Evolutionary conservation across 2,329 filamentous ascomycete genomes (phyloP).

Genomic region (Parastagonospora avenae): DNA sequence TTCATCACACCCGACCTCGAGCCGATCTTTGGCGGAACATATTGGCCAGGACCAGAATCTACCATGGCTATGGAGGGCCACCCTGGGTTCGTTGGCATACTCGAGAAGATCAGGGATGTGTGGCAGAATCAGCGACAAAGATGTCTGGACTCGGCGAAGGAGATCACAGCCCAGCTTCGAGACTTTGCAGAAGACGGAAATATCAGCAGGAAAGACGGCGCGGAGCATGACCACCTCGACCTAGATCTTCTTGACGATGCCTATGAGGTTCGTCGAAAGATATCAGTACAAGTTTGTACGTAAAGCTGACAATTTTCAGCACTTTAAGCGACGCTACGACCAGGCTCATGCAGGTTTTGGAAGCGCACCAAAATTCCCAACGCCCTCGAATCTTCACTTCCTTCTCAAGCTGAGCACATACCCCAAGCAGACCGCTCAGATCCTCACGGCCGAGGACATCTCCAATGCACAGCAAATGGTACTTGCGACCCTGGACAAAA

Average conservation of each 20-base stretch:
- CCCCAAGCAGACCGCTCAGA: constrained; percentile 74
- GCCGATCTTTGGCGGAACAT: constrained; percentile 94
- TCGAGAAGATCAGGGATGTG: constrained; percentile 73
- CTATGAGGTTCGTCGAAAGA: constrained; percentile 56
- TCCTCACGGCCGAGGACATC: constrained; percentile 85
- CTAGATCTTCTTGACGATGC: constrained; percentile 92
- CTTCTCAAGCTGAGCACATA: constrained; percentile 76
- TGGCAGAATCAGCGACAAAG: constrained; percentile 87
- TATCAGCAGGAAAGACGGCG: constrained; percentile 53
- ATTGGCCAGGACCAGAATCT: constrained; percentile 84
- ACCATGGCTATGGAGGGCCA: constrained; percentile 56
- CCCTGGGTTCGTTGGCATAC: constrained; percentile 80
- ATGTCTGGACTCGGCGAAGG: constrained; percentile 81
- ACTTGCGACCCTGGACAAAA: constrained; percentile 76
- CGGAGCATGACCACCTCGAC: constrained; percentile 73
- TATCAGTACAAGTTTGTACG: constrained; percentile 48
- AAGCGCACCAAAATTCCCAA: constrained; percentile 83
- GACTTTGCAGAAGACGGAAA: constrained; percentile 91
- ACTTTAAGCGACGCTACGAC: constrained; percentile 33
- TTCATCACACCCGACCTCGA: constrained; percentile 93
- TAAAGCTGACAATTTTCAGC: constrained; percentile 11
- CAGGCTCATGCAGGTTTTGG: constrained; percentile 64
- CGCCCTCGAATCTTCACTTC: constrained; percentile 82
- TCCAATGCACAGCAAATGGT: constrained; percentile 77
- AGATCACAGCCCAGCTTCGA: constrained; percentile 78